These are phyloP conservation scores for Acorus calamus DNA, from an alignment of 106 monocot species.

Conservation along the genomic window DNA sequence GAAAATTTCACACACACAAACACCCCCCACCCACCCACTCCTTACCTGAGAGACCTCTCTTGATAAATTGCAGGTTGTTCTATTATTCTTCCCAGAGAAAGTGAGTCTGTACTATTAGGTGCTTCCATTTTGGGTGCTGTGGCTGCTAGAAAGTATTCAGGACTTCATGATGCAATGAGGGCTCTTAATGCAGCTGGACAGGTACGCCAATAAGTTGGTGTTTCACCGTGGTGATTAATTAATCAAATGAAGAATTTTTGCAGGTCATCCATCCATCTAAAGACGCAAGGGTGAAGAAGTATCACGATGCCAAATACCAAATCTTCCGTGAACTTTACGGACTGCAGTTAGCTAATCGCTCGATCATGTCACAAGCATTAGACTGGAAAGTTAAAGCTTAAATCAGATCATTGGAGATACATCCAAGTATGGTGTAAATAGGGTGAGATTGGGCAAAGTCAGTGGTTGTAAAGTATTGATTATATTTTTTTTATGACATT, in stretches of 20 bases:
- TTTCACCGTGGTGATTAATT: not conserved
- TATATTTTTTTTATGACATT: too few relatives aligned
- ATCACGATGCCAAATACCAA: constrained; percentile 79
- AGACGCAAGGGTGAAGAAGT: constrained; percentile 64
- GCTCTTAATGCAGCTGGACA: constrained; percentile 83
- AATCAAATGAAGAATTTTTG: not conserved
- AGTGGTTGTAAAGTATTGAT: too few relatives aligned
- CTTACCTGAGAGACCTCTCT: too few relatives aligned
- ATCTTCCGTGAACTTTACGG: constrained; percentile 79
- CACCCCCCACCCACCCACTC: too few relatives aligned
- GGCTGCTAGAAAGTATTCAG: constrained; percentile 62
- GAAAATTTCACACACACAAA: not conserved
- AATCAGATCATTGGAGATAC: too few relatives aligned
- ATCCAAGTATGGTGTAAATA: too few relatives aligned
- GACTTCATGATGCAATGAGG: constrained; percentile 85
- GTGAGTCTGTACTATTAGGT: constrained; percentile 90
- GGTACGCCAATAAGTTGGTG: constrained; percentile 18
- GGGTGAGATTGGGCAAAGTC: too few relatives aligned
- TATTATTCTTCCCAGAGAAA: constrained; percentile 92
- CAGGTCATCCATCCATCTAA: constrained; percentile 69
- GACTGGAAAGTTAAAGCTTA: too few relatives aligned
- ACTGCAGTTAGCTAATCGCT: constrained; percentile 67
- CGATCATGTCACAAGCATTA: constrained; percentile 57
- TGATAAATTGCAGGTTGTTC: constrained; percentile 44
- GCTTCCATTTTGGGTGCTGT: constrained; percentile 89